phyloP scores from a whole-genome alignment of 768 basidiomycete species.

The Xerocomus potaroensis region DNA sequence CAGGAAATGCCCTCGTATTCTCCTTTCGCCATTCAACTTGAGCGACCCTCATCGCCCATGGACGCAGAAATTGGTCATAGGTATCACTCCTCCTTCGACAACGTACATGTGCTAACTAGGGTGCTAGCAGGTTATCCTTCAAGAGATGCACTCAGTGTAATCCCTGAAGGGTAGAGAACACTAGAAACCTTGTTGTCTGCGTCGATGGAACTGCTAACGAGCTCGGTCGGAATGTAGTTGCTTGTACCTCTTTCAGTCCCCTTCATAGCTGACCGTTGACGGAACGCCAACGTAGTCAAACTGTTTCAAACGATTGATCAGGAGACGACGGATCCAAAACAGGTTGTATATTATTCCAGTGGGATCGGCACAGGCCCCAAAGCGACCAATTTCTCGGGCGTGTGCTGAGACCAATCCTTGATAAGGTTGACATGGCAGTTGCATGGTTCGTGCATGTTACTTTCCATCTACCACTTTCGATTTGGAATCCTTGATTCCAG shows the following conservation, averaged over 20 bases:
- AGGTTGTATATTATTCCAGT: slow-evolving; percentile 35
- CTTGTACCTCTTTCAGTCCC: too few species aligned
- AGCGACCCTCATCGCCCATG: too few species aligned
- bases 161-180: neutral
- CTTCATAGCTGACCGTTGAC: slow-evolving; percentile 1
- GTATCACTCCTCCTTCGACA: too few species aligned
- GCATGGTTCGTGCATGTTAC: slow-evolving; percentile 29
- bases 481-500: too few species aligned
- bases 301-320: slow-evolving; percentile 27
- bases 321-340: slow-evolving; percentile 13
- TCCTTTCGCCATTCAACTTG: too few species aligned
- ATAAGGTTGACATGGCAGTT: slow-evolving; percentile 34
- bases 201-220: neutral
- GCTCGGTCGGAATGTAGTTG: neutral
- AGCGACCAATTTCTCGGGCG: slow-evolving; percentile 23
- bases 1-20: too few species aligned
- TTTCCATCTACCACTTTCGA: too few species aligned
- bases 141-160: neutral
- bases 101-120: too few species aligned
- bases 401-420: slow-evolving; percentile 12
- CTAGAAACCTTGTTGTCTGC: slow-evolving; percentile 1
- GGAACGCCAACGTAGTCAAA: slow-evolving; percentile 39
- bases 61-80: too few species aligned
- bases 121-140: too few species aligned
- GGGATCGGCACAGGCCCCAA: slow-evolving; percentile 31